These are phyloP conservation scores for Blastobotrys petasosporus DNA, from an alignment of 1,139 yeast genomes.

Conservation along the genomic window DNA sequence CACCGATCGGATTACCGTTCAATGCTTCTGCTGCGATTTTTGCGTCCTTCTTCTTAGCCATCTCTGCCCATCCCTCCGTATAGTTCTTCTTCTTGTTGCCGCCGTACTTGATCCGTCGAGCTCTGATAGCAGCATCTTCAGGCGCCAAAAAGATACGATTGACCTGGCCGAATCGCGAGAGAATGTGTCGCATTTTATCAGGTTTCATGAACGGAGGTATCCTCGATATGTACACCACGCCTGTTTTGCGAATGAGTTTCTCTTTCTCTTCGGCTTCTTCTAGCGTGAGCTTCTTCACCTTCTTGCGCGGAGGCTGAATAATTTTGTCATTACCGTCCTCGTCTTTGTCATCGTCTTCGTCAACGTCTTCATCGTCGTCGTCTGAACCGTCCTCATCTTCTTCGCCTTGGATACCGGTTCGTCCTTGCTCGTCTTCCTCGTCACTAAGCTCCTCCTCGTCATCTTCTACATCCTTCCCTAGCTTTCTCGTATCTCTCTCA, in stretches of 20 bases:
- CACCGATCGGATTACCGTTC: conserved; percentile 87
- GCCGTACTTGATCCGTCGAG: conserved; percentile 71
- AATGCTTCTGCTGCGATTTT: conserved; percentile 80
- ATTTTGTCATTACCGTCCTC: conserved; percentile 14
- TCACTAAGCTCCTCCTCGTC: conserved; percentile 15
- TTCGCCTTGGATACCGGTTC: conserved; percentile 2
- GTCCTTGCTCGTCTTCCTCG: conserved; percentile 15
- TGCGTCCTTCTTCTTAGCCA: conserved; percentile 74
- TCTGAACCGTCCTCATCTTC: conserved; percentile 11
- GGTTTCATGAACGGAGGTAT: conserved; percentile 99
- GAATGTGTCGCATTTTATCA: conserved; percentile 72
- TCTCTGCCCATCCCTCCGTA: conserved; percentile 98
- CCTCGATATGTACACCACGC: conserved; percentile 83
- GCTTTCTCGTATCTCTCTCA: conserved; percentile 3
- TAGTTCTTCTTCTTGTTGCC: conserved; percentile 89
- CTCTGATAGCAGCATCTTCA: conserved; percentile 63
- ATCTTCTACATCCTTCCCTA: conserved; percentile 1
- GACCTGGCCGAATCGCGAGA: conserved; percentile 75
- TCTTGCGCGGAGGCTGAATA: conserved; percentile 9
- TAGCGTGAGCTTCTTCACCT: conserved; percentile 28
- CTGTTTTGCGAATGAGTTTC: conserved; percentile 58
- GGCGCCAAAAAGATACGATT: conserved; percentile 84
- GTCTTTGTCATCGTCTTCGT: conserved; percentile 12
- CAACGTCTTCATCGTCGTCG: conserved; percentile 11
- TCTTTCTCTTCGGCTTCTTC: conserved; percentile 31